These are phyloP conservation scores for Scedosporium minutisporum DNA, from an alignment of 2,329 filamentous ascomycete genomes.

Conservation along the genomic window DNA sequence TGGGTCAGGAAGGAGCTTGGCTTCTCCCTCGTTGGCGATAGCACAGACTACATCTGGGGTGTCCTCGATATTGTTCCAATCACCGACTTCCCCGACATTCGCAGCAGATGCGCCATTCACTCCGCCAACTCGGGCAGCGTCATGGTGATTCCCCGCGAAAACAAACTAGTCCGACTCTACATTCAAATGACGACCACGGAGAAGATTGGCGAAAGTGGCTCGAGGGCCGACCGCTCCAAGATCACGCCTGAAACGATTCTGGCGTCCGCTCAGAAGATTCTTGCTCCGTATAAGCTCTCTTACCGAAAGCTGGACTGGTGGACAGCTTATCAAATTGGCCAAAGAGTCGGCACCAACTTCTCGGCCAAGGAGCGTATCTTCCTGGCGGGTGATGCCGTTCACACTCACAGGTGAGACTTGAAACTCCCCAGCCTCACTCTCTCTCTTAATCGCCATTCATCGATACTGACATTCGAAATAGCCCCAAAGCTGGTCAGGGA, in stretches of 20 bases:
- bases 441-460: neutral
- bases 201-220: constrained; percentile 19
- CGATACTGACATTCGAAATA: neutral
- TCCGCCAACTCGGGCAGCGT: constrained; percentile 44
- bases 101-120: constrained; percentile 44
- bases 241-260: constrained; percentile 56
- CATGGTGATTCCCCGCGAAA: constrained; percentile 60
- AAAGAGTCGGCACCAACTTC: constrained; percentile 46
- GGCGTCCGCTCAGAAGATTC: constrained; percentile 49
- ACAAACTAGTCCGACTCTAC: constrained; percentile 57
- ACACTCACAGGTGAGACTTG: constrained; percentile 19
- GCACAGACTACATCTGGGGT: constrained; percentile 39
- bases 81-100: constrained; percentile 47
- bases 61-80: constrained; percentile 28
- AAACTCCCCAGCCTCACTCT: no score
- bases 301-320: constrained; percentile 58
- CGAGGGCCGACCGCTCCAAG: constrained; percentile 45
- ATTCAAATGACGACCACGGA: constrained; percentile 48
- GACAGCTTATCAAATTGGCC: constrained; percentile 56
- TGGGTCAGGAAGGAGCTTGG: constrained; percentile 53
- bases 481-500: constrained; percentile 51
- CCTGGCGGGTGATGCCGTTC: constrained; percentile 47
- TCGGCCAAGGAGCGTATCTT: constrained; percentile 48
- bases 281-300: constrained; percentile 56
- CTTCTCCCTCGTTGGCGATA: constrained; percentile 35